phyloP scores from a whole-genome alignment of 805 yeast species.

The Candida cerambycidarum region DNA sequence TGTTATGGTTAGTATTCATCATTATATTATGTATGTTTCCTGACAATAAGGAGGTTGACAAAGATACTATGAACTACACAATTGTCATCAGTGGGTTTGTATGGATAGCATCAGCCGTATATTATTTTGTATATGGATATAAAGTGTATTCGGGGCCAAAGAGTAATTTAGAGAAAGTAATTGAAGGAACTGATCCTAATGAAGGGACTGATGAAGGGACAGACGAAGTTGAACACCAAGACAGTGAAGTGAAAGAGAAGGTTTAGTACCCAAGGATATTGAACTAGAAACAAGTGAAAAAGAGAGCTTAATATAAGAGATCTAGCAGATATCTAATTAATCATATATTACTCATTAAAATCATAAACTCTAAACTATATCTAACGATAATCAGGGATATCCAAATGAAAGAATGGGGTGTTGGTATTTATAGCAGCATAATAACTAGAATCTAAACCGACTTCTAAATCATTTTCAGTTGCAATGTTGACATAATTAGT shows the following conservation, averaged over 20 bases:
- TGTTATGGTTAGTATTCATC: slow-evolving; percentile 49
- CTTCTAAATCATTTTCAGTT: slow-evolving; percentile 32
- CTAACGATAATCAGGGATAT: slow-evolving; percentile 56
- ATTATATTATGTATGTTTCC: slow-evolving; percentile 67
- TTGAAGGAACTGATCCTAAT: not conserved
- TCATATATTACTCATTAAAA: not conserved
- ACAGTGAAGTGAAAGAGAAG: no score
- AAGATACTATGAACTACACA: slow-evolving; percentile 65
- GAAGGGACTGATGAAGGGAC: not conserved
- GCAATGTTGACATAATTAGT: slow-evolving; percentile 43
- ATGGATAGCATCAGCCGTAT: slow-evolving; percentile 52
- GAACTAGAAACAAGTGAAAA: no score
- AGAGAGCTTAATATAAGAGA: no score
- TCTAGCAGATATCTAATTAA: no score
- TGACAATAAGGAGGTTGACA: slow-evolving; percentile 36
- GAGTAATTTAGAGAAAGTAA: slow-evolving; percentile 19
- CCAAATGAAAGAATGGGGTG: slow-evolving; percentile 77
- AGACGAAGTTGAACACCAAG: no score
- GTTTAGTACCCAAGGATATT: no score
- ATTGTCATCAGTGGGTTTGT: slow-evolving; percentile 61
- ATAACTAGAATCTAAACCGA: slow-evolving; percentile 31
- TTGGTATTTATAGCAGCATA: slow-evolving; percentile 60
- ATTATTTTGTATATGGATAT: slow-evolving; percentile 53
- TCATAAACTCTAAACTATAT: not conserved
- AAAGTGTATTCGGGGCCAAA: slow-evolving; percentile 59